These are phyloP conservation scores for Metschnikowia chrysomelidarum DNA, from an alignment of 805 yeast species.

Conservation along the genomic window DNA sequence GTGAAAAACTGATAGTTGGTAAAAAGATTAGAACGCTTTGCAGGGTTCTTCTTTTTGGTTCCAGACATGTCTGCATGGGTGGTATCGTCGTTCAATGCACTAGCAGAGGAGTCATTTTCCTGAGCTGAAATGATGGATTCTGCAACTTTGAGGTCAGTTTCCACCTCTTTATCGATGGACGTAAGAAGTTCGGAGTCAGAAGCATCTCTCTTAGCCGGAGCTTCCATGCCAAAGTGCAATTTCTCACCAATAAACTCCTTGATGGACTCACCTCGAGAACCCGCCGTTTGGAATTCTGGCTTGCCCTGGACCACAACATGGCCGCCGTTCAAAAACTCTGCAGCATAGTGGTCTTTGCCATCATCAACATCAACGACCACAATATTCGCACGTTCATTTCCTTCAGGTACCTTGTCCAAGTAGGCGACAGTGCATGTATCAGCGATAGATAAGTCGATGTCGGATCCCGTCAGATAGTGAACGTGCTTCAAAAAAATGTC, in stretches of 20 bases:
- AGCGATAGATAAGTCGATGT: slow-evolving; percentile 15
- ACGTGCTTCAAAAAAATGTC: slow-evolving; percentile 16
- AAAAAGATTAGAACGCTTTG: slow-evolving; percentile 45
- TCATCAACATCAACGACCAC: slow-evolving; percentile 27
- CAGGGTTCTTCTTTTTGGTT: slow-evolving; percentile 5
- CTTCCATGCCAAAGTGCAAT: slow-evolving; percentile 22
- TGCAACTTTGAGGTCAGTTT: slow-evolving; percentile 32
- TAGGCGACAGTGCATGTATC: slow-evolving; percentile 15
- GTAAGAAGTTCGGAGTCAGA: slow-evolving; percentile 7
- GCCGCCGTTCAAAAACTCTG: slow-evolving; percentile 18
- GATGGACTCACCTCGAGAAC: slow-evolving; percentile 21
- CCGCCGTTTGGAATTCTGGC: slow-evolving; percentile 27
- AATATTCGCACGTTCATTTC: slow-evolving; percentile 12
- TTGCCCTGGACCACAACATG: slow-evolving; percentile 29
- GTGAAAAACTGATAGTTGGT: slow-evolving; percentile 69
- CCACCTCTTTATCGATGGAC: slow-evolving; percentile 20
- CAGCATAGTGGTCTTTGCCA: slow-evolving; percentile 17
- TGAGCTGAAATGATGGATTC: slow-evolving; percentile 31
- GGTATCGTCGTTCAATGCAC: slow-evolving; percentile 22
- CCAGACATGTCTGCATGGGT: slow-evolving; percentile 4
- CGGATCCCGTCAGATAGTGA: slow-evolving; percentile 16
- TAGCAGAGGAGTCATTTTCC: slow-evolving; percentile 22
- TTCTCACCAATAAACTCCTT: slow-evolving; percentile 26
- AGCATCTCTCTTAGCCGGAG: slow-evolving; percentile 20
- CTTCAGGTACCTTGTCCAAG: slow-evolving; percentile 4